Percentiles rank a stretch among this genome's conserved stretches.
These are phyloP conservation scores for Meyerozyma sp. DNA, from an alignment of 1,139 yeast genomes.

Conservation along the genomic window DNA sequence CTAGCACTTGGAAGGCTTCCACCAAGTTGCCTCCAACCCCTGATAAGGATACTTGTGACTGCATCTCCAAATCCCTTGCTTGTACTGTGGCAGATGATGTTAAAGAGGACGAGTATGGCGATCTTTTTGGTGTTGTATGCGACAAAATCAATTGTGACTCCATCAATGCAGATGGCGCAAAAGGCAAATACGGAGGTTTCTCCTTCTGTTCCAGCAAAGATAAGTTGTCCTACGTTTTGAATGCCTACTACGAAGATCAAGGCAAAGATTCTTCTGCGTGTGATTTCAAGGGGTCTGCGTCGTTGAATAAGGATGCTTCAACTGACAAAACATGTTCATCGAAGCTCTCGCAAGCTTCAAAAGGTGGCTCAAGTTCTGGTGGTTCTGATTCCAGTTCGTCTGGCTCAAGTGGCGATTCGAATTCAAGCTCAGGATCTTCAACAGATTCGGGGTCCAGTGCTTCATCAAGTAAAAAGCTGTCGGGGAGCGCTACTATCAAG, in stretches of 20 bases:
- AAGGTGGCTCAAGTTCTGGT: constrained; percentile 13
- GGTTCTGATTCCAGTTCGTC: constrained; percentile 7
- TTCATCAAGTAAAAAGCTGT: constrained; percentile 16
- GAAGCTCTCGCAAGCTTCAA: constrained; percentile 18
- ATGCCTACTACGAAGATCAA: constrained; percentile 32
- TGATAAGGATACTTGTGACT: constrained; percentile 32
- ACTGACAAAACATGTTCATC: constrained; percentile 29
- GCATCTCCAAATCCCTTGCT: constrained; percentile 39
- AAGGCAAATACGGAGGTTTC: constrained; percentile 37
- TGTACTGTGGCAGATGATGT: constrained; percentile 49
- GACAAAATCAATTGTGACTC: constrained; percentile 31
- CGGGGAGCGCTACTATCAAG: constrained; percentile 19
- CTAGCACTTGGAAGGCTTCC: constrained; percentile 35
- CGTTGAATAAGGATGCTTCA: constrained; percentile 23
- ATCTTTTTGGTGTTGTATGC: constrained; percentile 31
- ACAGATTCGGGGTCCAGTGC: constrained; percentile 20
- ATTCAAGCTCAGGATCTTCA: constrained; percentile 18
- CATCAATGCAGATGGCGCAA: constrained; percentile 30
- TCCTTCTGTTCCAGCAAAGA: constrained; percentile 46
- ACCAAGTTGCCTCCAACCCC: constrained; percentile 43
- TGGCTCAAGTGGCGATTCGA: constrained; percentile 25
- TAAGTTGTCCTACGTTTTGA: constrained; percentile 36
- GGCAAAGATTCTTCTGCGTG: constrained; percentile 29
- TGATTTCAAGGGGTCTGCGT: constrained; percentile 38
- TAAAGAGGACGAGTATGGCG: constrained; percentile 30